These are phyloP conservation scores for Tarenaya hassleriana DNA, from an alignment of 345 rosid species.

Conservation along the genomic window DNA sequence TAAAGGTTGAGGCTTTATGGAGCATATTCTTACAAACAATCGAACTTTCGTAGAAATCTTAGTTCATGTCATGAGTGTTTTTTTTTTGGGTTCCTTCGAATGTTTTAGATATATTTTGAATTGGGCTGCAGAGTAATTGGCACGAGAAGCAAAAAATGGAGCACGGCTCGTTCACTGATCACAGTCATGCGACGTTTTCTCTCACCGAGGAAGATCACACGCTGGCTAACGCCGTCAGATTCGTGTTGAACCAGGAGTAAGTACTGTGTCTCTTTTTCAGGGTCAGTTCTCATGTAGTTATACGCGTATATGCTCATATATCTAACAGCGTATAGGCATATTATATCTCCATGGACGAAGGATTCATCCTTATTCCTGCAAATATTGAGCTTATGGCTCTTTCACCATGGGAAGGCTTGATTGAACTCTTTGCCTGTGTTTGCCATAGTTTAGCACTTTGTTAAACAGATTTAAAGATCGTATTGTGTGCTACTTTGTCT, in stretches of 20 bases:
- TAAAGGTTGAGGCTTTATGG: no score
- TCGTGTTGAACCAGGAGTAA: constrained; percentile 87
- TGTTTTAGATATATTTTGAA: neutral
- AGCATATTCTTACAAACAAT: no score
- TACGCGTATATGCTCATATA: neutral
- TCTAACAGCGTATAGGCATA: no score
- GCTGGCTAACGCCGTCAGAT: constrained; percentile 75
- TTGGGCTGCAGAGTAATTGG: constrained; percentile 1
- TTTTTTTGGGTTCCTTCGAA: no score
- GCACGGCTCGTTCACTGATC: constrained; percentile 53
- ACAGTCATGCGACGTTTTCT: constrained; percentile 56
- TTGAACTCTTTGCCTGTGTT: no score
- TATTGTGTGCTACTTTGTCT: neutral
- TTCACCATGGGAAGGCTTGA: no score
- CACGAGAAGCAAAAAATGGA: constrained; percentile 45
- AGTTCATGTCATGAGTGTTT: no score
- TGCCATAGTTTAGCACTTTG: neutral
- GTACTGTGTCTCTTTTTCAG: constrained; percentile 18
- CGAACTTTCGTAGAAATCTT: no score
- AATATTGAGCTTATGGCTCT: no score
- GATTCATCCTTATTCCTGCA: no score
- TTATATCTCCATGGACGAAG: no score
- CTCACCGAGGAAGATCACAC: constrained; percentile 78
- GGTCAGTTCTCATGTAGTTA: neutral
- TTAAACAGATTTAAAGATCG: neutral